Evolutionary conservation across 208 protist genomes (phyloP).

Genomic region (Acanthamoeba sp.): DNA sequence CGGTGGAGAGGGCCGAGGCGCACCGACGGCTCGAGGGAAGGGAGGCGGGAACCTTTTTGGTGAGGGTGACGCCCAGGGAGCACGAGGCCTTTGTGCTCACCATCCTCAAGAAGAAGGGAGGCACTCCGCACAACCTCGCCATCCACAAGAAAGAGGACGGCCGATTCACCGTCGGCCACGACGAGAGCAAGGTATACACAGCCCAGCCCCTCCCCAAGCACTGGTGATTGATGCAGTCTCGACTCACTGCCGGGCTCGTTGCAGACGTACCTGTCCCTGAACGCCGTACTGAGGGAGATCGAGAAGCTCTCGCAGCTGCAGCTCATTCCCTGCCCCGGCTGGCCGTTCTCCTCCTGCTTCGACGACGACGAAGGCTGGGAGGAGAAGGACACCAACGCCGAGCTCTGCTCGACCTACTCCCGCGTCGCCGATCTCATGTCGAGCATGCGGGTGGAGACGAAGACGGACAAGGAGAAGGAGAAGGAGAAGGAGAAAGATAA

Average conservation of each 20-base stretch:
- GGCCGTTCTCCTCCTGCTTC: constrained; percentile 63
- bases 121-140: constrained; percentile 42
- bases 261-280: constrained; percentile 49
- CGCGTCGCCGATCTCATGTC: constrained; percentile 57
- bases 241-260: not conserved
- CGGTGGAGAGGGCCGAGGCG: constrained; percentile 46
- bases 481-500: not conserved
- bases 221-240: not conserved
- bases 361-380: constrained; percentile 49
- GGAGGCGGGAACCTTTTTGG: constrained; percentile 64
- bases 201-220: not conserved
- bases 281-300: constrained; percentile 46
- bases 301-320: constrained; percentile 53
- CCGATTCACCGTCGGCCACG: constrained; percentile 33
- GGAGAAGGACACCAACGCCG: constrained; percentile 27
- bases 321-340: constrained; percentile 24
- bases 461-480: not conserved
- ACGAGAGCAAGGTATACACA: constrained; percentile 30
- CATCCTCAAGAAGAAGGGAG: constrained; percentile 69
- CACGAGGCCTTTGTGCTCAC: constrained; percentile 54
- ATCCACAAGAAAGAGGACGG: constrained; percentile 69
- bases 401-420: constrained; percentile 37
- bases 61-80: constrained; percentile 59
- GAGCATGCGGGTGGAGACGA: not conserved
- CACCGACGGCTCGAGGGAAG: constrained; percentile 56